Base-by-base conservation (phyloP, 768 basidiomycete genomes). In the Lenzites betulinus region DNA sequence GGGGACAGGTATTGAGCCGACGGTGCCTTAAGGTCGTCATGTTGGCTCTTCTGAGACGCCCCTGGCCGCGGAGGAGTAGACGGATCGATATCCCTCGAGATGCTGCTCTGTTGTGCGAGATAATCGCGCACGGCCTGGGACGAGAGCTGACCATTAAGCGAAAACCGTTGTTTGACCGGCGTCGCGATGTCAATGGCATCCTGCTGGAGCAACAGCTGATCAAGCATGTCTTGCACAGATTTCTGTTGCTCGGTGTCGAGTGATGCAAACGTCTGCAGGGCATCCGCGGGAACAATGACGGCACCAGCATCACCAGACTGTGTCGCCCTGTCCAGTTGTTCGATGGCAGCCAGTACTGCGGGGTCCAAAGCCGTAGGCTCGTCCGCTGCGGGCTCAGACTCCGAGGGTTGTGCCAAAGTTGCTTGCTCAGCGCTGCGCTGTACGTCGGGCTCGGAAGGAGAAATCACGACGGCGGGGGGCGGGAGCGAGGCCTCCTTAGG, bases 131-230 rank as follows among this genome's bases (percentile, higher is more conserved):
- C 62, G 12, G 62, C 57, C 23, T 55, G 49, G 11, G 57, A 58
- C 12, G 57, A 51, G 7, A 63, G 49, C 38, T 58, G 58, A 5
- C 53, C 57, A 22, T 47, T 63, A 38, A 63, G 52, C 35, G 62
- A 63, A 26, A 63, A 63, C 4, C 62, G 56, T 26, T 63, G 62
- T 48, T 63, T 63, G 57, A 63, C 28, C 23, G 62, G 62, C 33
- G 62, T 63, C 22, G 62, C 62, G 42, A 63, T 52, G 35, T 63
- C 62, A 35, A 63, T 48, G 11, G 43, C 47, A 12, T 63, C 62
- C 42, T 63, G 50, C 38, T 59, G 56, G 6, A 59, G 52, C 1
- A 63, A 48, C 13, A 63, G 38, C 36, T 63, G 62, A 51, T 63
- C 62, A 33, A 63, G 57, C 57, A 63, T 51, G 30, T 63, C 62